Percentiles rank a stretch among this genome's conserved stretches.
phyloP scores from a whole-genome alignment of 768 basidiomycete species.

The Lepiota brunneoincarnata region DNA sequence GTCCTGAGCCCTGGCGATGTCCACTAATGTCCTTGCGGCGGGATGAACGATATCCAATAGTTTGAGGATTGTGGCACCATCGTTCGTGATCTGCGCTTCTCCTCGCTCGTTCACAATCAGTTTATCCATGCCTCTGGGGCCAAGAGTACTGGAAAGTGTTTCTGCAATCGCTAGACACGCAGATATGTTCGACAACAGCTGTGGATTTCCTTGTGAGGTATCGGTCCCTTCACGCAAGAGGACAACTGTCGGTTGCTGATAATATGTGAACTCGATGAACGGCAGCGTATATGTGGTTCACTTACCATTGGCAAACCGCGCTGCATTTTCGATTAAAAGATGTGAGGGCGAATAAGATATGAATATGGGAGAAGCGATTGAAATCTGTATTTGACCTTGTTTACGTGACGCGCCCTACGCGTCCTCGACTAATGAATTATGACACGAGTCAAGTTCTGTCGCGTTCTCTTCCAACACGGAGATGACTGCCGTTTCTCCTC shows the following conservation, averaged over 20 bases:
- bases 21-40: slow-evolving; percentile 95
- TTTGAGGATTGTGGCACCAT: slow-evolving; percentile 98
- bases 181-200: slow-evolving; percentile 92
- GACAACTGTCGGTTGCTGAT: slow-evolving; percentile 95
- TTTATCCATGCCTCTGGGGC: slow-evolving; percentile 99
- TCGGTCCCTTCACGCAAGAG: slow-evolving; percentile 96
- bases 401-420: slow-evolving; percentile 36
- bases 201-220: slow-evolving; percentile 90
- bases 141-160: slow-evolving; percentile 92
- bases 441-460: slow-evolving; percentile 21
- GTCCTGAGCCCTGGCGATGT: slow-evolving; percentile 97
- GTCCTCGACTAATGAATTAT: slow-evolving; percentile 22
- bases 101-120: slow-evolving; percentile 92
- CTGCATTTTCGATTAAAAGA: slow-evolving; percentile 63
- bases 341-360: slow-evolving; percentile 19
- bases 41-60: slow-evolving; percentile 98
- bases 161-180: slow-evolving; percentile 93
- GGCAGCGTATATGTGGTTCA: neutral
- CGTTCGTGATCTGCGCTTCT: slow-evolving; percentile 98
- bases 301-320: slow-evolving; percentile 76
- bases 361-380: slow-evolving; percentile 22
- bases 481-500: slow-evolving; percentile 28
- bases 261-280: slow-evolving; percentile 14
- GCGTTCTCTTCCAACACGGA: slow-evolving; percentile 19
- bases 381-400: slow-evolving; percentile 35